phyloP scores from a whole-genome alignment of 768 basidiomycete genomes.

The Sarcodon aspratus region DNA sequence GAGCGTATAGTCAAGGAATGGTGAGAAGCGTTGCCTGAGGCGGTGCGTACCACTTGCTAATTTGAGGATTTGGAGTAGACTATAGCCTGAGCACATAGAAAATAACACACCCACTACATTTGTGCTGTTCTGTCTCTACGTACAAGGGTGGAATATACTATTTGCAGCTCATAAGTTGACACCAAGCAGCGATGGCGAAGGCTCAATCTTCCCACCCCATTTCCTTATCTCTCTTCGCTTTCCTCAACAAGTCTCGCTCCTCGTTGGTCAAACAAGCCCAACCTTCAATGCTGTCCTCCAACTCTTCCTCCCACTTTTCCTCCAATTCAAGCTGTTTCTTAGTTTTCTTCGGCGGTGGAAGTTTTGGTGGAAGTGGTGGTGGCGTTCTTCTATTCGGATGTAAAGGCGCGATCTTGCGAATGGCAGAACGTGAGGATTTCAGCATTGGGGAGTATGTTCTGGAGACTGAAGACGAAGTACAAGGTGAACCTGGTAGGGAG shows the following conservation, averaged over 20 bases:
- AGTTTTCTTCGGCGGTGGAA: slow-evolving; percentile 64
- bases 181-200: neutral
- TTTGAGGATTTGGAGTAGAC: neutral
- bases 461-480: slow-evolving; percentile 20
- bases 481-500: slow-evolving; percentile 55
- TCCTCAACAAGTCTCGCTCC: slow-evolving; percentile 34
- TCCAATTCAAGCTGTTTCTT: slow-evolving; percentile 70
- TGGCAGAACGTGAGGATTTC: slow-evolving; percentile 49
- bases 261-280: slow-evolving; percentile 25
- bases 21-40: neutral
- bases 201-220: slow-evolving; percentile 28
- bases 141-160: too few relatives aligned
- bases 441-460: slow-evolving; percentile 49
- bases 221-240: slow-evolving; percentile 53
- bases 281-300: slow-evolving; percentile 63
- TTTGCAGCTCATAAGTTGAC: too few relatives aligned
- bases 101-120: too few relatives aligned
- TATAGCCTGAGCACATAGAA: too few relatives aligned
- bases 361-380: slow-evolving; percentile 60
- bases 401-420: slow-evolving; percentile 64
- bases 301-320: slow-evolving; percentile 73
- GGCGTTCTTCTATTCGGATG: slow-evolving; percentile 66
- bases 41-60: neutral
- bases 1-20: too few relatives aligned
- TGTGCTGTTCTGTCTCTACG: too few relatives aligned